Conservation (phyloP, 306 rosid genomes). For the Lathyrus sativus region DNA sequence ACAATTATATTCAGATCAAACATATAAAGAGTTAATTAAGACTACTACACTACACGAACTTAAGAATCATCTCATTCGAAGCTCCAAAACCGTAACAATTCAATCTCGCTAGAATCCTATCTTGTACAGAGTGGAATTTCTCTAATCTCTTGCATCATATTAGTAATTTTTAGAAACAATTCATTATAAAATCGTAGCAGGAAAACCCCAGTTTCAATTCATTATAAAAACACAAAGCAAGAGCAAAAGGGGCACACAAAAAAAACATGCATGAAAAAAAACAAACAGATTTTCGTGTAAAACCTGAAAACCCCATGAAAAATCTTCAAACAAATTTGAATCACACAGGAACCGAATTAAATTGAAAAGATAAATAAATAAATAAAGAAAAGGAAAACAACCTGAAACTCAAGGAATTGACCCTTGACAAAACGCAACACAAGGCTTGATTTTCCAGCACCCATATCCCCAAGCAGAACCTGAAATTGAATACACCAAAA, state of each 20-base stretch:
- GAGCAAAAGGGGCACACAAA: not conserved
- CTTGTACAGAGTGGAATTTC: not conserved
- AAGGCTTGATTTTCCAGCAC: constrained; percentile 59
- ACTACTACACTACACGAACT: not conserved
- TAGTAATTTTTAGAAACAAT: constrained; percentile 1
- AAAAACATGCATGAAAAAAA: not conserved
- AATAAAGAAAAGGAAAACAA: not conserved
- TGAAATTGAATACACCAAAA: constrained; percentile 25
- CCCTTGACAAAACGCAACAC: constrained; percentile 63
- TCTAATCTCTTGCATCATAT: constrained; percentile 1
- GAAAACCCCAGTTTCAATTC: constrained; percentile 19
- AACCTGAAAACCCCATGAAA: not conserved
- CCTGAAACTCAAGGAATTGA: constrained; percentile 60
- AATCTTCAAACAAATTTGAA: not conserved
- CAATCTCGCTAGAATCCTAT: not conserved
- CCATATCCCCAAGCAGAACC: constrained; percentile 62
- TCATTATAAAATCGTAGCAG: constrained; percentile 9
- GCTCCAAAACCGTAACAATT: not conserved
- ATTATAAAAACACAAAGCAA: not conserved
- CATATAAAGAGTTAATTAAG: not conserved
- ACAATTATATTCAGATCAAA: constrained; percentile 4
- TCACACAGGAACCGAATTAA: not conserved
- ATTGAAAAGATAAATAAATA: not conserved
- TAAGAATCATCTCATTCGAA: not conserved
- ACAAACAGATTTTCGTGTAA: not conserved